Evolutionary conservation across 805 yeast genomes (phyloP).

Genomic region (Candida namnaoensis): DNA sequence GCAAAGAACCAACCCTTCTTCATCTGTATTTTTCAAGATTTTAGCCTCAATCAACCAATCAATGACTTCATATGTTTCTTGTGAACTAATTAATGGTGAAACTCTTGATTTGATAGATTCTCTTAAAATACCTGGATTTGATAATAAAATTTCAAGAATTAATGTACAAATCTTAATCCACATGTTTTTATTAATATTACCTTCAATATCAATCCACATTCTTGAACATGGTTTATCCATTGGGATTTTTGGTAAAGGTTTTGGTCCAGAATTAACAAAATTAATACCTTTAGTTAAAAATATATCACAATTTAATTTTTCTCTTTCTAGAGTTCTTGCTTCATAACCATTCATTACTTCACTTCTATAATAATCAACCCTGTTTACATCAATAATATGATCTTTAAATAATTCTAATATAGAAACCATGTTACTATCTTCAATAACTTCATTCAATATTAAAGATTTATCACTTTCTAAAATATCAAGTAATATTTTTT

Average conservation of each 20-base stretch:
- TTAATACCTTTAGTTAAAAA: slow-evolving; percentile 22
- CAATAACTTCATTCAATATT: slow-evolving; percentile 41
- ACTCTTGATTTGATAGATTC: slow-evolving; percentile 13
- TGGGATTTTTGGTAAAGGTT: slow-evolving; percentile 36
- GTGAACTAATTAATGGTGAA: slow-evolving; percentile 5
- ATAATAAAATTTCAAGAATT: slow-evolving; percentile 33
- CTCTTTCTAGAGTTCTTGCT: slow-evolving; percentile 66
- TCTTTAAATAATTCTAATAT: slow-evolving; percentile 46
- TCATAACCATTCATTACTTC: slow-evolving; percentile 55
- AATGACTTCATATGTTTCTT: no score
- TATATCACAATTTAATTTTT: slow-evolving; percentile 57
- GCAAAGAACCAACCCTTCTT: no score
- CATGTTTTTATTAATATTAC: slow-evolving; percentile 44
- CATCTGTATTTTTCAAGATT: no score
- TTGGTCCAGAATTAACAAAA: slow-evolving; percentile 1
- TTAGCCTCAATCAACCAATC: no score
- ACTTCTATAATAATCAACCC: slow-evolving; percentile 47
- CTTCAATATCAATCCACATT: slow-evolving; percentile 64
- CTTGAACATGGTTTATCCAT: slow-evolving; percentile 52
- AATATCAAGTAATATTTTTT: slow-evolving; percentile 30
- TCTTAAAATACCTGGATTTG: slow-evolving; percentile 45
- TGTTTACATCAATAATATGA: slow-evolving; percentile 29
- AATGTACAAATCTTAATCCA: slow-evolving; percentile 53
- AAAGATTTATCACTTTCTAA: slow-evolving; percentile 41
- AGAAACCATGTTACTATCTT: slow-evolving; percentile 55